These are phyloP conservation scores for Calophaca sinica DNA, from an alignment of 306 rosid species.

Conservation along the genomic window DNA sequence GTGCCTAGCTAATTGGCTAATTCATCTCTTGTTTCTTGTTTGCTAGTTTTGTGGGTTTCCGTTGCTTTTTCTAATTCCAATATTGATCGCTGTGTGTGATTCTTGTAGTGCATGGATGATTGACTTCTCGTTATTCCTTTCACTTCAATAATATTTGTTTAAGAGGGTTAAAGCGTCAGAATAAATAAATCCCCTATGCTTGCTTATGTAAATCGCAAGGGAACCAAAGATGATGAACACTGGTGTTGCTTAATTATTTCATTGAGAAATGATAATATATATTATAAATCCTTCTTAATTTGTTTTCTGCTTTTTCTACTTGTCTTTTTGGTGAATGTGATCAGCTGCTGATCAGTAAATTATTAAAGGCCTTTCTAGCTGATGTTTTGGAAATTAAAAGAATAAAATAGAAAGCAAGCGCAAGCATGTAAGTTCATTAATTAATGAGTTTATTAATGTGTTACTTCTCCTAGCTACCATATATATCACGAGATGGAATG, in stretches of 20 bases:
- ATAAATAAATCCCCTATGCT: constrained; percentile 32
- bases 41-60: background rate
- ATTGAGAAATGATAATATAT: background rate
- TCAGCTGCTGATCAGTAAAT: no score
- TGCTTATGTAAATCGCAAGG: constrained; percentile 17
- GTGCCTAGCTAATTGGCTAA: constrained; percentile 52
- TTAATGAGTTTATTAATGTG: no score
- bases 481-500: no score
- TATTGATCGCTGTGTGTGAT: background rate
- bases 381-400: no score
- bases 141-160: constrained; percentile 1
- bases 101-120: constrained; percentile 40
- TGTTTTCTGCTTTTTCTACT: no score
- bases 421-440: no score
- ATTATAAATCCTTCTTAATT: constrained; percentile 17
- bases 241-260: constrained; percentile 16
- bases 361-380: no score
- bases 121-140: constrained; percentile 44
- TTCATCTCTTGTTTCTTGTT: background rate
- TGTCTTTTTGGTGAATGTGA: no score
- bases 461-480: no score
- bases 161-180: background rate
- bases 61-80: background rate
- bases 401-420: no score
- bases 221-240: constrained; percentile 3